phyloP scores from a whole-genome alignment of 805 yeast genomes.

The Kodamaea laetipori region DNA sequence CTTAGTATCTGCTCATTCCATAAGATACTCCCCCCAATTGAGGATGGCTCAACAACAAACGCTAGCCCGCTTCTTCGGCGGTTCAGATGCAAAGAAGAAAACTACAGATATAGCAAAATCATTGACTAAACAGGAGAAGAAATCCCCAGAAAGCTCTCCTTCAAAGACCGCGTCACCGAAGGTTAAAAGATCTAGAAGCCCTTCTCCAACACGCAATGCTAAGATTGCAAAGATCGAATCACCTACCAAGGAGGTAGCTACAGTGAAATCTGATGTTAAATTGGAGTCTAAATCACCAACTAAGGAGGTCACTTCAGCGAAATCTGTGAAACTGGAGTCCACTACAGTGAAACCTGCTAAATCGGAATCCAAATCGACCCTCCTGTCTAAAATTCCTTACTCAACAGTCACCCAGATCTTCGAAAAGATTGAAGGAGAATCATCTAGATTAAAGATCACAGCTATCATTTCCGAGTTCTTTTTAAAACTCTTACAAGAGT shows the following conservation, averaged over 20 bases:
- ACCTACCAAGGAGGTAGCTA: too few relatives aligned
- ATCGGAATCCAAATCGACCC: too few relatives aligned
- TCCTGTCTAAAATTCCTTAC: constrained; percentile 19
- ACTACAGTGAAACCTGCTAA: too few relatives aligned
- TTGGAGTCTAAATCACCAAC: too few relatives aligned
- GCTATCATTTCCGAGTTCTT: constrained; percentile 75
- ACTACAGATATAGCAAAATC: constrained; percentile 1
- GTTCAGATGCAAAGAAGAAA: constrained; percentile 5
- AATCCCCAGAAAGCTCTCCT: constrained; percentile 1
- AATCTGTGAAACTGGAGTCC: too few relatives aligned
- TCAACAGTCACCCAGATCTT: constrained; percentile 61
- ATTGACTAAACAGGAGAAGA: constrained; percentile 4
- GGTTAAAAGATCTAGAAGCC: constrained; percentile 4
- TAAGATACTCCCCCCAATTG: background rate
- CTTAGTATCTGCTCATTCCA: too few relatives aligned
- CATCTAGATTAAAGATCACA: constrained; percentile 82
- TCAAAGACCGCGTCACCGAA: background rate
- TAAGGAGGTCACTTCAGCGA: too few relatives aligned
- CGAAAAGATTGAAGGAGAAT: constrained; percentile 73
- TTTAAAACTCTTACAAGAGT: constrained; percentile 55
- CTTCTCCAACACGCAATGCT: background rate
- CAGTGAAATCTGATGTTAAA: too few relatives aligned
- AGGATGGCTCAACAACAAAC: constrained; percentile 33
- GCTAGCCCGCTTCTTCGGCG: constrained; percentile 33
- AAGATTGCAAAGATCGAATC: background rate